These are phyloP conservation scores for Citropsis articulata DNA, from an alignment of 345 rosid genomes.

Conservation along the genomic window DNA sequence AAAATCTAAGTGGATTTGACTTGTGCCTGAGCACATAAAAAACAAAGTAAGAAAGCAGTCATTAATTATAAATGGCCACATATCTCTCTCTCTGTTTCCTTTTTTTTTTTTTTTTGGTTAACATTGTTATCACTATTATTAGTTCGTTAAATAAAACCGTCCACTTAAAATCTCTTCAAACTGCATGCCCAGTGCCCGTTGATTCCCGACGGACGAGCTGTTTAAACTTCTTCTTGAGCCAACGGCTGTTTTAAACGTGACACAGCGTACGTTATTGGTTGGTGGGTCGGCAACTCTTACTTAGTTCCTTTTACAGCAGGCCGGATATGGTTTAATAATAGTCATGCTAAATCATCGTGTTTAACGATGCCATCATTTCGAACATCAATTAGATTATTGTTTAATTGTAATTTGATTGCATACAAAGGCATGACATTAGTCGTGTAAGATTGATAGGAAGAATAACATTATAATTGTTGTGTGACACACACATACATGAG, in stretches of 20 bases:
- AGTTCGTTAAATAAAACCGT: too few relatives aligned
- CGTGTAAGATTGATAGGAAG: not conserved
- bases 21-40: not conserved
- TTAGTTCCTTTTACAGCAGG: too few relatives aligned
- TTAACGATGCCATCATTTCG: not conserved
- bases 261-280: not conserved
- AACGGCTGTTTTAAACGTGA: not conserved
- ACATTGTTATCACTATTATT: too few relatives aligned
- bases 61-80: not conserved
- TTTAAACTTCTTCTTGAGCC: not conserved
- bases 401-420: not conserved
- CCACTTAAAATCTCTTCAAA: too few relatives aligned
- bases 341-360: too few relatives aligned
- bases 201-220: not conserved
- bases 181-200: too few relatives aligned
- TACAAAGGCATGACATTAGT: not conserved
- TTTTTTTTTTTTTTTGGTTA: not conserved
- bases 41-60: not conserved
- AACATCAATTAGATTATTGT: not conserved
- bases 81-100: too few relatives aligned
- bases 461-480: not conserved
- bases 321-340: too few relatives aligned
- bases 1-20: constrained; percentile 25
- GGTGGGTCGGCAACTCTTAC: not conserved
- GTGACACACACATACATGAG: not conserved